Base-by-base conservation (phyloP, 1,284 basidiomycete genomes). In the Irpex sp. region DNA sequence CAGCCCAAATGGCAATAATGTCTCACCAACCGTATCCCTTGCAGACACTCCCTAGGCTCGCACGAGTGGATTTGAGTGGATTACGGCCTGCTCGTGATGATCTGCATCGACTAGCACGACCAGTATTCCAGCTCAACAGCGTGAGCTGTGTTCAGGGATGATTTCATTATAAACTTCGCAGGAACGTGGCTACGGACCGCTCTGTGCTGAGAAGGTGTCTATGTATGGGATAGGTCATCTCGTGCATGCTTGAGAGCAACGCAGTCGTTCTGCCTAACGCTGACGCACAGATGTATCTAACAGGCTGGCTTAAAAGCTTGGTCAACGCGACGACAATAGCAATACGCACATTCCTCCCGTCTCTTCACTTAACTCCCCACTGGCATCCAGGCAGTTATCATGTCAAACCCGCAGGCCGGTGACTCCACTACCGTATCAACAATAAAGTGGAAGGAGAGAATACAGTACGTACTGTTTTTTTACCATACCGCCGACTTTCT, bases 391-490 rank as follows among this genome's bases (percentile, higher is more conserved):
- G 31, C 31, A 56, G 40, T 44, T 44, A 56, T 56, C 34, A 56
- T 56, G 54, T 15, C 21, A 17, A 15, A 56, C 9, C 9, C 17
- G 26, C 54, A 56, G 31, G 11, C 19, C 19, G 15, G 26, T 21
- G 15, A 56, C 8, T 31, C 54, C 9, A 56, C 54, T 37, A 34
- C 21, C 11, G 6, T 17, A 15, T 13, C 57, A 8, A 17, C 57
- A 17, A 36, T 44, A 11, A 19, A 55, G 9, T 67, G 66, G 66
- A 60, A 57, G 34, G 64, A 65, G 19, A 61, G 61, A 9, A 65
- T 65, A 37, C 66, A 65, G 66, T 67, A 57, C 36, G 65, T 61
- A 31, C 31, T 31, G 31, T 4, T 13, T 6, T 6, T 37, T 8
- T 13, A 9, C 54, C 7, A 52, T 34, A 21, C 9, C 21, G 17